A percentile compares a stretch with the other conserved stretches of the same genome.
phyloP scores from a whole-genome alignment of 495 filamentous ascomycete genomes.

The Penicillium taxi region DNA sequence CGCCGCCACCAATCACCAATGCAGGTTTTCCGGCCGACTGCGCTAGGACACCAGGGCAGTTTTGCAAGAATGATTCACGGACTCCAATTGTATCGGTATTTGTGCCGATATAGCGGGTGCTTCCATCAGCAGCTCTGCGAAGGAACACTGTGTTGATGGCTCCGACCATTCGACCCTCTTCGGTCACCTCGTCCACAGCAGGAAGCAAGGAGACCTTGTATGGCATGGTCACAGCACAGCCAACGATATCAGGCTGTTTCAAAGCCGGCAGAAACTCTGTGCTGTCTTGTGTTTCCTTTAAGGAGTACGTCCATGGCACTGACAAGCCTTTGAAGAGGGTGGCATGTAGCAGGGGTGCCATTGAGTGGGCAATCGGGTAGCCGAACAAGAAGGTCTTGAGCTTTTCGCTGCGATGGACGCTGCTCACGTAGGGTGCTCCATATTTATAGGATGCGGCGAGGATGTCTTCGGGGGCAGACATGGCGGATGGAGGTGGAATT shows the following conservation, averaged over 20 bases:
- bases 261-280: conserved; percentile 1
- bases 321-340: conserved; percentile 43
- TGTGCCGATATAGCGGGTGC: conserved; percentile 45
- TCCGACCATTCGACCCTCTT: conserved; percentile 50
- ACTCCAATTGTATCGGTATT: conserved; percentile 61
- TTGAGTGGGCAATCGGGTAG: conserved; percentile 43
- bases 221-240: conserved; percentile 57
- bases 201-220: conserved; percentile 53
- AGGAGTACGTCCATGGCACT: conserved; percentile 44
- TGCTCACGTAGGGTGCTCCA: no score
- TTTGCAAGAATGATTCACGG: conserved; percentile 51
- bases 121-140: conserved; percentile 26
- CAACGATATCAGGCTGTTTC: conserved; percentile 20
- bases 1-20: conserved; percentile 51
- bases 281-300: conserved; percentile 36
- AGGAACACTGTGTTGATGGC: conserved; percentile 58
- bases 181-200: conserved; percentile 49
- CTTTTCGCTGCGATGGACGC: neutral
- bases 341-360: conserved; percentile 52
- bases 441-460: no score
- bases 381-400: conserved; percentile 18
- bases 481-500: no score
- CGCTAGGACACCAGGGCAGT: conserved; percentile 23
- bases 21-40: conserved; percentile 36
- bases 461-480: no score